Conservation (phyloP, 768 basidiomycete genomes). For the Suillus subluteus region DNA sequence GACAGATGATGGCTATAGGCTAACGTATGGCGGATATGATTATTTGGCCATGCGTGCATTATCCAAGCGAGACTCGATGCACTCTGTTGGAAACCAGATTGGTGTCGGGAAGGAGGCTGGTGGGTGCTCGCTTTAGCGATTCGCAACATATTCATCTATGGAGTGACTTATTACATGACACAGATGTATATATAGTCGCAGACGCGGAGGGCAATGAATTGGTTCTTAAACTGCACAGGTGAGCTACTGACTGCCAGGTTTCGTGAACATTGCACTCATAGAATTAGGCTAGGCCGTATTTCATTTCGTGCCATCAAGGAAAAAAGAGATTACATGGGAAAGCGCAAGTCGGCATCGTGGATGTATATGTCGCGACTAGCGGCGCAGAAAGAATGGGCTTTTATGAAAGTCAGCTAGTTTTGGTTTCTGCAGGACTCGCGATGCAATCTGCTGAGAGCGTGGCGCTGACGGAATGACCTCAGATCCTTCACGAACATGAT, state of each 20-base stretch:
- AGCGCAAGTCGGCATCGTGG: slow-evolving; percentile 96
- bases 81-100: slow-evolving; percentile 95
- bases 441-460: background rate
- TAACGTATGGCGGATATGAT: slow-evolving; percentile 99
- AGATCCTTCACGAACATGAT: slow-evolving; percentile 90
- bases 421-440: background rate
- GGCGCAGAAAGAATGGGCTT: slow-evolving; percentile 97
- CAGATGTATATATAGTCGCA: slow-evolving; percentile 91
- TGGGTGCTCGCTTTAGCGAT: slow-evolving; percentile 32
- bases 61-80: slow-evolving; percentile 85
- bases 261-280: slow-evolving; percentile 9
- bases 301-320: slow-evolving; percentile 97
- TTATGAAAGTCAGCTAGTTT: slow-evolving; percentile 80
- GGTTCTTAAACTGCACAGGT: slow-evolving; percentile 95
- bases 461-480: slow-evolving; percentile 3
- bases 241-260: slow-evolving; percentile 8
- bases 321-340: slow-evolving; percentile 95
- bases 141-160: background rate
- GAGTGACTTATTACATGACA: background rate
- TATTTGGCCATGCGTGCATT: slow-evolving; percentile 93
- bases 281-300: slow-evolving; percentile 85
- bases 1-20: slow-evolving; percentile 92
- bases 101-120: slow-evolving; percentile 99
- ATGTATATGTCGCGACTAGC: slow-evolving; percentile 99
- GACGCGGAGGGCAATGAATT: slow-evolving; percentile 83